phyloP scores from a whole-genome alignment of 2,329 filamentous ascomycete species.

The Botrytis medusae region DNA sequence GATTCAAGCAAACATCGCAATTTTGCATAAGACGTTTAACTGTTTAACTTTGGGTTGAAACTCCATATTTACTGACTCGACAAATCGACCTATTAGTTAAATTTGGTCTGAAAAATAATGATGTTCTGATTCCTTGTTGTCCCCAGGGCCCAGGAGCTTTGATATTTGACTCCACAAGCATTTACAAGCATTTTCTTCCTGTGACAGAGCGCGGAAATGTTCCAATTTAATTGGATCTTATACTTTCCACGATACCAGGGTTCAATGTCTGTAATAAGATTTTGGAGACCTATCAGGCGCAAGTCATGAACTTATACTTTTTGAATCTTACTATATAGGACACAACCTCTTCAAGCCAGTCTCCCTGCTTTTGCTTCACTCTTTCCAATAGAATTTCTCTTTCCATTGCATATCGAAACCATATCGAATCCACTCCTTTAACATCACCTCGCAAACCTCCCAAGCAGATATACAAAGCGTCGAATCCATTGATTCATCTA shows the following conservation, averaged over 20 bases:
- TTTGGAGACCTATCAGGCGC: constrained; percentile 14
- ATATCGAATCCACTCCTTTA: constrained; percentile 1
- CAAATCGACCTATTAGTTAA: constrained; percentile 8
- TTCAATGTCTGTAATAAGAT: constrained; percentile 17
- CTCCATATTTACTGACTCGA: constrained; percentile 15
- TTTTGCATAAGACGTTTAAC: constrained; percentile 4
- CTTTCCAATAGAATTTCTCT: not conserved
- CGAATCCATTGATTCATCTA: constrained; percentile 1
- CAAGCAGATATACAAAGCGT: constrained; percentile 6
- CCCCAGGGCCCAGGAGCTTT: constrained; percentile 16
- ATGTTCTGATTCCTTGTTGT: constrained; percentile 8
- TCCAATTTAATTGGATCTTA: constrained; percentile 15
- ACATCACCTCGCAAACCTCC: not conserved
- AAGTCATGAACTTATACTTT: constrained; percentile 15
- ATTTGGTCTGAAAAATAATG: constrained; percentile 11
- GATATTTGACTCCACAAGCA: constrained; percentile 14
- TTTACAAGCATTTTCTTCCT: constrained; percentile 1
- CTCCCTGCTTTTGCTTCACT: not conserved
- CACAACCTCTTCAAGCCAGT: not conserved
- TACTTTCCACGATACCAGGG: constrained; percentile 15
- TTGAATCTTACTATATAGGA: not conserved
- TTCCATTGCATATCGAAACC: constrained; percentile 3
- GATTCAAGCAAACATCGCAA: not conserved
- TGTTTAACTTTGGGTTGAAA: not conserved
- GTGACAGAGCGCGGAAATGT: constrained; percentile 18